Evolutionary conservation across 768 basidiomycete genomes (phyloP).

Genomic region (Macrocybe gigantea): DNA sequence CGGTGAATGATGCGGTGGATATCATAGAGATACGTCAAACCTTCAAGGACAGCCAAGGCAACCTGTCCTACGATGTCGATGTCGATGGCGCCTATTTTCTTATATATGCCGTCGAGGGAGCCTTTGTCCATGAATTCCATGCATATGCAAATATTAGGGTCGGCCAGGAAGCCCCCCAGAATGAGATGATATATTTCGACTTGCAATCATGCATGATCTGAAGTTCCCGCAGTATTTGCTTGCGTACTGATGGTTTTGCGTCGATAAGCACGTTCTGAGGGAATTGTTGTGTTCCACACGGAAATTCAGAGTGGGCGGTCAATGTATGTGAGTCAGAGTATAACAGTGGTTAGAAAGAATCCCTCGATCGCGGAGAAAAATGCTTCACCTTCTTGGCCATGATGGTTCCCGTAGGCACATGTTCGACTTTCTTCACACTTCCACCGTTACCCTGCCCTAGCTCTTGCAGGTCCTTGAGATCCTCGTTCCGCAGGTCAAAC

Average conservation of each 20-base stretch:
- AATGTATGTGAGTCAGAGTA: no score
- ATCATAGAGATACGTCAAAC: slow-evolving; percentile 95
- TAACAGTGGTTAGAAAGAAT: slow-evolving; percentile 2
- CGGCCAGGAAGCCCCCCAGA: slow-evolving; percentile 96
- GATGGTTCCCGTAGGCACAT: slow-evolving; percentile 81
- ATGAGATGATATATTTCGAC: slow-evolving; percentile 91
- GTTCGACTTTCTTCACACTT: slow-evolving; percentile 94
- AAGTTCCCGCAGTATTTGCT: slow-evolving; percentile 95
- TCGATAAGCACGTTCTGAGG: slow-evolving; percentile 89
- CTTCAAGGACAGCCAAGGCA: slow-evolving; percentile 91
- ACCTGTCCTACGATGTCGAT: slow-evolving; percentile 91
- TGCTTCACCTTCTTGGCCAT: slow-evolving; percentile 92
- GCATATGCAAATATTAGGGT: slow-evolving; percentile 98
- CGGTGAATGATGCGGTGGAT: slow-evolving; percentile 97
- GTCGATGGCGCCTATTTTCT: slow-evolving; percentile 89
- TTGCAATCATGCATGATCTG: slow-evolving; percentile 99
- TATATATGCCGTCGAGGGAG: slow-evolving; percentile 92
- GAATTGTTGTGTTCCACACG: background rate
- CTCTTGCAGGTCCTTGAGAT: slow-evolving; percentile 85
- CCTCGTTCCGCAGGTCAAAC: slow-evolving; percentile 81
- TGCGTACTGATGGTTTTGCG: slow-evolving; percentile 92
- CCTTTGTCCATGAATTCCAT: slow-evolving; percentile 98
- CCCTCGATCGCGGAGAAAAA: background rate
- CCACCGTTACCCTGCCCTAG: slow-evolving; percentile 96
- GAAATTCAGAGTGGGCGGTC: no score